phyloP scores from a whole-genome alignment of 495 filamentous ascomycete genomes.

The Xylaria nigripes region DNA sequence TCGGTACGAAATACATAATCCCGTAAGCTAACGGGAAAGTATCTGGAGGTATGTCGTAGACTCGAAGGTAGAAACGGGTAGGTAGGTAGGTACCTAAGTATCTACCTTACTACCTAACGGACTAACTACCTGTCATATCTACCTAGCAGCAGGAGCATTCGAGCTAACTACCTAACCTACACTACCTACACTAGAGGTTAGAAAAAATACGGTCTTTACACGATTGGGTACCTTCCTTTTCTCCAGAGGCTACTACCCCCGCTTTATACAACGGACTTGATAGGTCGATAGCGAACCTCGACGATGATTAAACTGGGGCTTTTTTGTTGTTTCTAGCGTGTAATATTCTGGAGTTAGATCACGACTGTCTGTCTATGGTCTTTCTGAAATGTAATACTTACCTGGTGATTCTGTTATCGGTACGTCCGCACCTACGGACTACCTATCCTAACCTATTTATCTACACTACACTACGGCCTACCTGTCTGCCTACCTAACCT shows the following conservation, averaged over 20 bases:
- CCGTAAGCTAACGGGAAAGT: no score
- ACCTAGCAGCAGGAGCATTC: background rate
- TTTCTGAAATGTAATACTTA: background rate
- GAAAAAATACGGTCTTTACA: slow-evolving; percentile 4
- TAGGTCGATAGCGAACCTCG: background rate
- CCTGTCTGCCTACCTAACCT: background rate
- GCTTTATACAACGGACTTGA: slow-evolving; percentile 1
- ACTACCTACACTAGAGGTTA: no score
- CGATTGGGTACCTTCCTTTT: background rate
- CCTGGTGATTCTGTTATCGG: background rate
- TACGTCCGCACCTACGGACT: no score
- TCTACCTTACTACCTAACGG: no score
- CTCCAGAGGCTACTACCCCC: background rate
- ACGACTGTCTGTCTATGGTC: slow-evolving; percentile 5
- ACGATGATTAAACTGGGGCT: background rate
- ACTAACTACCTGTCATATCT: background rate
- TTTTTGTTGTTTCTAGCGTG: slow-evolving; percentile 3
- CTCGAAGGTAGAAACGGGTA: no score
- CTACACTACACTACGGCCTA: background rate
- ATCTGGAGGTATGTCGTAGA: no score
- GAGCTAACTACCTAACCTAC: no score
- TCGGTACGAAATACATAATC: no score
- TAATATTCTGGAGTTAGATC: background rate
- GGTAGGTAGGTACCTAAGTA: no score
- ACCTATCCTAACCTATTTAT: background rate